Base-by-base conservation (phyloP, 176 grass and related monocot genomes). In the Puya raimondii region DNA sequence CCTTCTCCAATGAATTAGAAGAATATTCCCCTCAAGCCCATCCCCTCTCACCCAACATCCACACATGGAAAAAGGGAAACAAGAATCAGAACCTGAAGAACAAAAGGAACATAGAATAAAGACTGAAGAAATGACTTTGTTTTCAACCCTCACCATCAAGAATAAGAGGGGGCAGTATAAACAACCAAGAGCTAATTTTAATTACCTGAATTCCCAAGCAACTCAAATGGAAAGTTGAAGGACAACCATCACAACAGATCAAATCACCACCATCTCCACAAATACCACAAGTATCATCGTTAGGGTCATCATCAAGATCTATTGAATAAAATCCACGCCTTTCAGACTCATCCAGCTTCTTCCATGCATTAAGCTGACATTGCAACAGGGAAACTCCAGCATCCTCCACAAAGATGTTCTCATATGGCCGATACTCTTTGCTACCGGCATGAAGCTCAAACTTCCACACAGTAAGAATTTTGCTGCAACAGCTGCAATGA, bases 401-500 rank as follows among this genome's bases (percentile, higher is more conserved):
- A 72, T 84, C 77, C 68, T 85, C 80, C 52, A 92, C 74, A 81
- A 81, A 88, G 63, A 92, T 90, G 64, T 90, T 90, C 69, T 80
- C 73, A 66, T 78, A 92, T 20, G 86, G 73, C 50, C 87, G 77
- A 23, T 84, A 64, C 75, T 84, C 70, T 82, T 90, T 97, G 10
- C 89, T 92, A 81, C 94, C 89, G 75, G 94, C 89, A 85, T 97
- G 94, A 81, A 97, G 89, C 84, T 97, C 84, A 85, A 97, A 97
- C 68, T 97, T 92, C 3, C 77, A 52, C 26, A 83, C 51, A 66
- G 81, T 79, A 48, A 97, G 84, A 72, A 82, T 88, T 70, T 90
- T 92, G 80, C 81, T 87, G 73, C 94, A 97, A 68, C 94, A 97
- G 74, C 82, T 85, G 50, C 94, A 97, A 74, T 79, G 69, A 81